Evolutionary conservation across 179 eudicot species (phyloP), one percentile per base, ranked within the genome.

Genomic region (Amaranthus tricolor): DNA sequence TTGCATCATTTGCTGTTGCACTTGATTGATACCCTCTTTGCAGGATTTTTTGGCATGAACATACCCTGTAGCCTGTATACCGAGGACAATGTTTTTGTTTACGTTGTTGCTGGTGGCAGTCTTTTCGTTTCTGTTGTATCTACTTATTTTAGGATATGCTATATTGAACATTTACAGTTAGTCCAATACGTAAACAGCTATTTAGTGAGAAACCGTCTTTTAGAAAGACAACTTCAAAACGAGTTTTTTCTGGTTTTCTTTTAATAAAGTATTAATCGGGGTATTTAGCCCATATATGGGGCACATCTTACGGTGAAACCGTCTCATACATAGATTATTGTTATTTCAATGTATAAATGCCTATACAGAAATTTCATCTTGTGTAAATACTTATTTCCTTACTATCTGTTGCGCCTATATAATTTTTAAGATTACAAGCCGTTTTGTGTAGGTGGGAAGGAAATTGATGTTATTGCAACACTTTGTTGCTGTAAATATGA

Each of bases 31-130:
- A 94, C 93, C 50, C 81, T 82, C 3, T 62, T 87, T 20, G 98
- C 95, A 19, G 96, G 95, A 74, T 59, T 84, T 11, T 90, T 94
- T 47, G 95, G 98, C 47, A 88, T 94, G 97, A 92, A 92, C 81
- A 87, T 94, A 68, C 93, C 88, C 0, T 89, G 89, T 79, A 67
- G 49, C 58, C 57, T 86, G 68, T 87, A 81, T 75, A 13, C 75
- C 0, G 80, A 5, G 0, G 0, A 85, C 0, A 93, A 93, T 58
- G 58, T 92, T 59, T 94, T 92, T 56, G 77, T 66, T 64, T 82
- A 68, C 19, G 79, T 88, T 40, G 83, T 89, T 44, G 88, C 87
- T 72, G 70, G 81, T 19, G 71, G 78, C 72, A 86, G 84, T 85
- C 44, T 79, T 80, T 63, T 86, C 90, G 76, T 59, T 89, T 44